These are phyloP conservation scores for Plasmopara viticola DNA, from an alignment of 352 stramenopile species.

Conservation along the genomic window DNA sequence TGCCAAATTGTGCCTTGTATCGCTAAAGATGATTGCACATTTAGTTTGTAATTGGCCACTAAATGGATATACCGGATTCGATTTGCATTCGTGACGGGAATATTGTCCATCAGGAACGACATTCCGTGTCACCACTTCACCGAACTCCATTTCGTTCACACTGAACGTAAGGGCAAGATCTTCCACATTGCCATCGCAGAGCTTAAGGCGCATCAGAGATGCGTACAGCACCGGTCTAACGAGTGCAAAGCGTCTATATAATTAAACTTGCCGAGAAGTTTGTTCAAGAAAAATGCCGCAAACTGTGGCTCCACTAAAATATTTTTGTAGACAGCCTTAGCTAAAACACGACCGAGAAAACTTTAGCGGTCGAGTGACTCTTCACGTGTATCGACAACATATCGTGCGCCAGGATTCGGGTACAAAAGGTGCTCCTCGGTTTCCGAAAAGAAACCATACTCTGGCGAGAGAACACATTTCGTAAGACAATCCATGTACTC, in stretches of 20 bases:
- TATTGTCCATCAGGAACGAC: slow-evolving; percentile 84
- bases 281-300: slow-evolving; percentile 94
- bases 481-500: slow-evolving; percentile 92
- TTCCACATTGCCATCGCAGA: slow-evolving; percentile 88
- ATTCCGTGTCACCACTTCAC: slow-evolving; percentile 42
- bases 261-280: slow-evolving; percentile 88
- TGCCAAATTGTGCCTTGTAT: slow-evolving; percentile 48
- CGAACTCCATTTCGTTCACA: slow-evolving; percentile 77
- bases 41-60: slow-evolving; percentile 96
- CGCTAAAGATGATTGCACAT: slow-evolving; percentile 62
- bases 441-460: slow-evolving; percentile 76
- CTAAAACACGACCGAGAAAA: slow-evolving; percentile 92
- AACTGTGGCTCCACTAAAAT: slow-evolving; percentile 97
- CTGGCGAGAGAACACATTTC: slow-evolving; percentile 85
- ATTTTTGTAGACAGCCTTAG: slow-evolving; percentile 94
- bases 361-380: slow-evolving; percentile 90
- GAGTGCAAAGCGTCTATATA: slow-evolving; percentile 90
- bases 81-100: slow-evolving; percentile 91
- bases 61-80: slow-evolving; percentile 95
- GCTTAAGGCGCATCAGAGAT: slow-evolving; percentile 96
- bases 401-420: slow-evolving; percentile 86
- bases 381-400: slow-evolving; percentile 57
- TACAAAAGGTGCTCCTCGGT: slow-evolving; percentile 89
- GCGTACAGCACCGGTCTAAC: slow-evolving; percentile 93
- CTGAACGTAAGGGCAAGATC: slow-evolving; percentile 93